These are phyloP conservation scores for Lachancea fermentati DNA, from an alignment of 805 yeast species.

Conservation along the genomic window DNA sequence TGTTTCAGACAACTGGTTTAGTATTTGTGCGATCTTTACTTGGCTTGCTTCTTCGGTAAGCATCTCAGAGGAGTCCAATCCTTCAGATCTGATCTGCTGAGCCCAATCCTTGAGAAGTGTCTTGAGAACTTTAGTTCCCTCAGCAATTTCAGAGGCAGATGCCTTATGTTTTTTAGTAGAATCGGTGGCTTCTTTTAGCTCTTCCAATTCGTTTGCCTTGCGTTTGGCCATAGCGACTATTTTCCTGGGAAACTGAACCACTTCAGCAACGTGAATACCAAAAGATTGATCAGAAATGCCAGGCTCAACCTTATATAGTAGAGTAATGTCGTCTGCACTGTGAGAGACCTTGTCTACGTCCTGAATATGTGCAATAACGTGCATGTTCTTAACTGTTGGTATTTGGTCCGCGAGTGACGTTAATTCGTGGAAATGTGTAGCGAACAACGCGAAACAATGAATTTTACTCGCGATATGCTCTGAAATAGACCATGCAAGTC, in stretches of 20 bases:
- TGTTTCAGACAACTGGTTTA: constrained; percentile 8
- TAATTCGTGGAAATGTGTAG: constrained; percentile 96
- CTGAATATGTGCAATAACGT: constrained; percentile 89
- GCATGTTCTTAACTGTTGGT: constrained; percentile 68
- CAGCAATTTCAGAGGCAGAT: constrained; percentile 41
- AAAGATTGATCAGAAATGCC: constrained; percentile 96
- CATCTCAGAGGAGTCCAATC: constrained; percentile 18
- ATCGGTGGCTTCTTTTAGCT: constrained; percentile 39
- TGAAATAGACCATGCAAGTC: constrained; percentile 94
- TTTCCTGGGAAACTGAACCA: constrained; percentile 86
- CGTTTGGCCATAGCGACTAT: constrained; percentile 94
- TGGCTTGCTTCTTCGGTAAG: constrained; percentile 34
- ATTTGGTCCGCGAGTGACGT: constrained; percentile 68
- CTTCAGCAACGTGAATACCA: constrained; percentile 96
- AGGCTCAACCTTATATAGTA: constrained; percentile 88
- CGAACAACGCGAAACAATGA: constrained; percentile 80
- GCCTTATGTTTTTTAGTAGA: constrained; percentile 48
- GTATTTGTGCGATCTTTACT: constrained; percentile 19
- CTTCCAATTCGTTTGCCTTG: constrained; percentile 83
- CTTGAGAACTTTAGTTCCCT: constrained; percentile 47
- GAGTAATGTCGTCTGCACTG: constrained; percentile 63
- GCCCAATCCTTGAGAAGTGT: constrained; percentile 51
- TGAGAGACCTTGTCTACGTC: constrained; percentile 29
- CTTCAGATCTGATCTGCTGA: constrained; percentile 33
- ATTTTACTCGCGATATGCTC: constrained; percentile 71